Evolutionary conservation across 169 alveolate genomes (phyloP), one percentile per base, ranked within the genome.

Genomic region (Cryptosporidium viatorum): DNA sequence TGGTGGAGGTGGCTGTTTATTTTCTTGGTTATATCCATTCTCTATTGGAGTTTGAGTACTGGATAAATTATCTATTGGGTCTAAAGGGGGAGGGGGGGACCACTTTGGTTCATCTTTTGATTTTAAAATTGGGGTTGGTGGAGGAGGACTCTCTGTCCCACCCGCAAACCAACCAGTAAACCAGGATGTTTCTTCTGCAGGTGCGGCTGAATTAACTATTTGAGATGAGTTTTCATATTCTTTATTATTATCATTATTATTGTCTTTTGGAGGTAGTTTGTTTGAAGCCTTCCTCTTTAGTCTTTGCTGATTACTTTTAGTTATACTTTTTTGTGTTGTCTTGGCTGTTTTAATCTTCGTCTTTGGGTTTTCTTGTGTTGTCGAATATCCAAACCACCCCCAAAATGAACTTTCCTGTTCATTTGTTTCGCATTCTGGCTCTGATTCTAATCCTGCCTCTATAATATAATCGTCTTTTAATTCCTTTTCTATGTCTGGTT

Each of bases 321-420:
- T 33, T 14, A 52, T 73, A 37, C 29, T 73, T 26, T 73, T 55
- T 26, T 73, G 86, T 33, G 86, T 58, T 18, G 48, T 26, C 41
- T 73, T 73, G 2, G 29, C 59, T 14, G 59, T 16, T 51, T 73
- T 73, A 10, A 9, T 1, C 9, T 51, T 73, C 26, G 45, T 9
- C 1, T 31, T 29, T 33, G 58, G 59, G 2, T 55, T 39, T 55
- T 41, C 85, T 3, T 71, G 71, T 0, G 39, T n/a, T 21, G 7
- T 59, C 8, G 71, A 73, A 39, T 73, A 45, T n/a, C 86, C 86
- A 55, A 73, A 52, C 86, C 86, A 73, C 2, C 71, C 51, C 86
- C 86, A 73, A 39, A 73, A 73, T 31, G 70, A 18, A 21, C 39
- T 51, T 73, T 73, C 70, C 33, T 52, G 55, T 21, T 55, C 71